Evolutionary conservation across 2,329 filamentous ascomycete species (phyloP), one percentile per base, ranked within the genome.

Genomic region (Harringtonia aguacate): DNA sequence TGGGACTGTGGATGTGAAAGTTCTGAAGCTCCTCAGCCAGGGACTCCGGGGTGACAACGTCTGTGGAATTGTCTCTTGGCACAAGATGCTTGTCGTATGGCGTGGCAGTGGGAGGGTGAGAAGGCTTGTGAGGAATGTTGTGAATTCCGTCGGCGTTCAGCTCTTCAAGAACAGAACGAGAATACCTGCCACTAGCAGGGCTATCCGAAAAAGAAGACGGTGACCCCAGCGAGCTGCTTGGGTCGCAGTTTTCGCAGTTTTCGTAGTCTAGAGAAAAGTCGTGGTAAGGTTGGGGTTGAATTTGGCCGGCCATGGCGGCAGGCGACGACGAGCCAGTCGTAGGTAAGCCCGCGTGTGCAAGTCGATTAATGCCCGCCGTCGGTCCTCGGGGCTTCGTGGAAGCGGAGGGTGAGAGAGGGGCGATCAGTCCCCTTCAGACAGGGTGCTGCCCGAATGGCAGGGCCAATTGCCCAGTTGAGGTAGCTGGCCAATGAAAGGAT

Each of bases 1-100:
- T n/a, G 12, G 49, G 45, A 24, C 42, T 53, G 46, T 51, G 28
- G 28, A 60, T 50, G 46, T 60, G 59, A 39, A 65, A 56, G 44
- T 58, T 57, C 46, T 56, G 52, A 12, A 65, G 52, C 21, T 59
- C 52, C n/a, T 52, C 46, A 36, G 60, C 53, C 29, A 66, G 50
- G 14, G 56, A 56, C 14, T 64, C 60, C 40, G 48, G 42, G 4
- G 50, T 45, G 10, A 36, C n/a, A n/a, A 18, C 18, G 14, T 27
- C 10, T 22, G 15, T 17, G 12, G 24, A 10, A 5, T n/a, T 4
- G 30, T 10, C 13, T 12, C 8, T 21, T 30, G 34, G 30, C 24
- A 18, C 15, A 29, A 15, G 35, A 13, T 21, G 20, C 14, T 36
- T 29, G 40, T 22, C n/a, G n/a, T 17, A 21, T 13, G 41, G 35